These are phyloP conservation scores for Jatropha curcas DNA, from an alignment of 345 rosid genomes.

Conservation along the genomic window DNA sequence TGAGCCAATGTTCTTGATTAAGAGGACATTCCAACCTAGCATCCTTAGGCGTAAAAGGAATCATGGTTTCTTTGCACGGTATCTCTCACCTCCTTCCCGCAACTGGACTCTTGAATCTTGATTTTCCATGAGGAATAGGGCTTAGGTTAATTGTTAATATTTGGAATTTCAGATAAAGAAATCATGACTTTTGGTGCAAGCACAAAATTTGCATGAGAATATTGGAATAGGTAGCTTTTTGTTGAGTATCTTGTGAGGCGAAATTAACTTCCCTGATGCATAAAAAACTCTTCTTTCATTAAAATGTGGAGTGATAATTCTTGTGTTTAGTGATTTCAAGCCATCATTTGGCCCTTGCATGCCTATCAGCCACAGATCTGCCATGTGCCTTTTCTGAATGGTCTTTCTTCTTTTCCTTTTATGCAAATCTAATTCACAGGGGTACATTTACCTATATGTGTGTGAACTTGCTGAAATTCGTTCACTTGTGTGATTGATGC, in stretches of 20 bases:
- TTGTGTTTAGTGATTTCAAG: not conserved
- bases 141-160: not conserved
- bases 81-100: slow-evolving; percentile 7
- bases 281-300: not conserved
- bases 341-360: no score
- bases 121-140: not conserved
- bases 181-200: not conserved
- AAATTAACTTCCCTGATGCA: not conserved
- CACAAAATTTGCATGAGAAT: not conserved
- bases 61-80: slow-evolving; percentile 95
- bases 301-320: not conserved
- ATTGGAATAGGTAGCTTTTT: not conserved
- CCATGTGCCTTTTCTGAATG: not conserved
- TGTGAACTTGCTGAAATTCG: not conserved
- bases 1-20: slow-evolving; percentile 74
- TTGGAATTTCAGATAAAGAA: not conserved
- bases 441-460: not conserved
- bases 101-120: not conserved
- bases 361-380: not conserved
- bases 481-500: slow-evolving; percentile 18
- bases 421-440: not conserved
- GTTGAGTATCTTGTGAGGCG: no score
- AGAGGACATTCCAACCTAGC: slow-evolving; percentile 94
- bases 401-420: not conserved
- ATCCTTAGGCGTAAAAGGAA: slow-evolving; percentile 77